These are phyloP conservation scores for Penicillium pancosmium DNA, from an alignment of 495 filamentous ascomycete genomes.

Conservation along the genomic window DNA sequence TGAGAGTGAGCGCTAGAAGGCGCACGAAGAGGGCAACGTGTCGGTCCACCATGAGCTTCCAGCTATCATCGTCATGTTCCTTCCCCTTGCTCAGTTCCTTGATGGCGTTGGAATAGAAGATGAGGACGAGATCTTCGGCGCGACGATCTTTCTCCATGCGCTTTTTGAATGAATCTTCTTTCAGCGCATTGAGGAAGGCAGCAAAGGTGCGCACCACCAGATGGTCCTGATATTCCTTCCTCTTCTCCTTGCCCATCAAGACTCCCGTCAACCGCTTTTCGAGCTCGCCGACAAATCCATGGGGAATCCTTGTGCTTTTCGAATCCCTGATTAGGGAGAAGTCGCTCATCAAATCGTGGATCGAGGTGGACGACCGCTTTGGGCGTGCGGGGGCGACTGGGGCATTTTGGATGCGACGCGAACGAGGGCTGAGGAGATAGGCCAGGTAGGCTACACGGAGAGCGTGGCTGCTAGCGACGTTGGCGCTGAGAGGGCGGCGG, in stretches of 20 bases:
- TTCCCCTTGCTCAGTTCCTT: slow-evolving; percentile 86
- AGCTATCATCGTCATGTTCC: slow-evolving; percentile 78
- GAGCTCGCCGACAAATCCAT: slow-evolving; percentile 72
- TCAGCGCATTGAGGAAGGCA: slow-evolving; percentile 76
- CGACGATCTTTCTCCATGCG: slow-evolving; percentile 90
- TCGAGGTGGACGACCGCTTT: slow-evolving; percentile 68
- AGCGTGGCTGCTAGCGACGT: slow-evolving; percentile 87
- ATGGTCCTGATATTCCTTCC: slow-evolving; percentile 76
- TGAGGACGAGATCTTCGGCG: slow-evolving; percentile 86
- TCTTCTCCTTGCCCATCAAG: slow-evolving; percentile 69
- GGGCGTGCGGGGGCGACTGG: slow-evolving; percentile 61
- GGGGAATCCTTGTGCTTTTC: slow-evolving; percentile 77
- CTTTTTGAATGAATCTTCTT: slow-evolving; percentile 69
- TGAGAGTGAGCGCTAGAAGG: slow-evolving; percentile 76
- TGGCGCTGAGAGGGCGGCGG: slow-evolving; percentile 53
- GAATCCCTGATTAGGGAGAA: slow-evolving; percentile 75
- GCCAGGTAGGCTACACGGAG: slow-evolving; percentile 89
- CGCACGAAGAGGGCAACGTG: slow-evolving; percentile 96
- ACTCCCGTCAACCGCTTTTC: slow-evolving; percentile 70
- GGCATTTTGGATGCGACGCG: slow-evolving; percentile 83
- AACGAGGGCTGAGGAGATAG: slow-evolving; percentile 89
- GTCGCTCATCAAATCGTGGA: slow-evolving; percentile 72
- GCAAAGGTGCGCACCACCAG: slow-evolving; percentile 80
- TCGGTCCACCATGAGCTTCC: slow-evolving; percentile 90
- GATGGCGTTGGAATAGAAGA: slow-evolving; percentile 86